phyloP scores from a whole-genome alignment of 768 basidiomycete genomes.

The Kwoniella bestiolae region DNA sequence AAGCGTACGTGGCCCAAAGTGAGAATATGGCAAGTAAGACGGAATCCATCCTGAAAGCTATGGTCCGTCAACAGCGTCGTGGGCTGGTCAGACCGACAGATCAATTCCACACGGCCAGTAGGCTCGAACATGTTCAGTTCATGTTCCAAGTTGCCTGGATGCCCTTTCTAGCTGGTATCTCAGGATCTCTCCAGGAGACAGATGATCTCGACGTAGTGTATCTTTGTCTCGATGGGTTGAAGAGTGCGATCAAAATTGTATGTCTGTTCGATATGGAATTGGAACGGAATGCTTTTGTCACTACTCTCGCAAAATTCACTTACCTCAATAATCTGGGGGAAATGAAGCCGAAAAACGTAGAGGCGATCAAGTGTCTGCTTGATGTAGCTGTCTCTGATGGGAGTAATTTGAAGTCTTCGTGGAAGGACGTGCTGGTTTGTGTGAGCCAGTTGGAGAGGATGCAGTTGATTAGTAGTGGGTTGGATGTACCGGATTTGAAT shows the following conservation, averaged over 20 bases:
- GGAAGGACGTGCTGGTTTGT: constrained; percentile 94
- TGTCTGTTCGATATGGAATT: constrained; percentile 97
- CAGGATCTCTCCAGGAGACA: constrained; percentile 90
- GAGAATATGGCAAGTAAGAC: constrained; percentile 97
- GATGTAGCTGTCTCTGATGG: constrained; percentile 97
- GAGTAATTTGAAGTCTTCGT: constrained; percentile 90
- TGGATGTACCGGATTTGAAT: constrained; percentile 77
- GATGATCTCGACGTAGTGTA: constrained; percentile 92
- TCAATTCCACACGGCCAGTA: constrained; percentile 94
- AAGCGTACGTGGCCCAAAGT: constrained; percentile 92
- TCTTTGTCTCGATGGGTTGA: constrained; percentile 92
- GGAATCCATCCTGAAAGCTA: constrained; percentile 91
- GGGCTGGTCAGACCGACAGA: constrained; percentile 69
- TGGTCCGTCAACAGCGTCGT: constrained; percentile 87
- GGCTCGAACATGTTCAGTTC: constrained; percentile 92
- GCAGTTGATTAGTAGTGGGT: constrained; percentile 92
- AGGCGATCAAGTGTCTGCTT: constrained; percentile 91
- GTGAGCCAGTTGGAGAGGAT: constrained; percentile 98
- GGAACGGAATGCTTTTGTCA: constrained; percentile 97
- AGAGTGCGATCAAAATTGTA: constrained; percentile 92
- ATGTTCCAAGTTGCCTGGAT: constrained; percentile 99
- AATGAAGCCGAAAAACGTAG: constrained; percentile 99
- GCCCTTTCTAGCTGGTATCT: constrained; percentile 92
- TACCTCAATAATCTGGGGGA: constrained; percentile 96
- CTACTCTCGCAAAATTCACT: constrained; percentile 93